These are phyloP conservation scores for Vachellia collinsii DNA, from an alignment of 306 rosid genomes.

Conservation along the genomic window DNA sequence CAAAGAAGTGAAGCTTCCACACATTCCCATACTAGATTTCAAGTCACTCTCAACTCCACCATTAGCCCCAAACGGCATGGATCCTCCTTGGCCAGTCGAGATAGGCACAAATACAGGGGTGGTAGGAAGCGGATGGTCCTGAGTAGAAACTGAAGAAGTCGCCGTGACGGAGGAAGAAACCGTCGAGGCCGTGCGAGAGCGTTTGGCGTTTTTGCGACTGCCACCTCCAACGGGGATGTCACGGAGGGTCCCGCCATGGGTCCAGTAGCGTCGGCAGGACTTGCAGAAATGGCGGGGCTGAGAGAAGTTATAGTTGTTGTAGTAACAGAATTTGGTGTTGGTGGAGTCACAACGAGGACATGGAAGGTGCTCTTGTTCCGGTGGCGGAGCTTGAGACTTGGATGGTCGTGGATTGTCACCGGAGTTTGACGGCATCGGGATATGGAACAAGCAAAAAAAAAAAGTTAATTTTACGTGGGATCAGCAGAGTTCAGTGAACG, in stretches of 20 bases:
- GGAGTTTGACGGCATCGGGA: slow-evolving; percentile 65
- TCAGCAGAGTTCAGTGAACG: not conserved
- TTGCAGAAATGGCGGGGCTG: slow-evolving; percentile 99
- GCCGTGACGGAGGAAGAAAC: slow-evolving; percentile 21
- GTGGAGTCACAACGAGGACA: slow-evolving; percentile 97
- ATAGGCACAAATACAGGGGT: slow-evolving; percentile 49
- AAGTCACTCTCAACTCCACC: slow-evolving; percentile 45
- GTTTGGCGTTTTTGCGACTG: slow-evolving; percentile 83
- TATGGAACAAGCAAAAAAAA: not conserved
- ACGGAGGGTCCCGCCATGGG: slow-evolving; percentile 95
- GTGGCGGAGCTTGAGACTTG: slow-evolving; percentile 51
- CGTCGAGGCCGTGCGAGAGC: slow-evolving; percentile 64
- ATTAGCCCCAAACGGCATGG: slow-evolving; percentile 41
- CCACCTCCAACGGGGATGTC: slow-evolving; percentile 98
- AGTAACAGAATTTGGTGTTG: slow-evolving; percentile 96
- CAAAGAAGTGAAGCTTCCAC: slow-evolving; percentile 82
- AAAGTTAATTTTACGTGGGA: not conserved
- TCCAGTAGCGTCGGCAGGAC: slow-evolving; percentile 99
- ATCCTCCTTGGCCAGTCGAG: slow-evolving; percentile 27
- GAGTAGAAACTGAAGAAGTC: slow-evolving; percentile 38
- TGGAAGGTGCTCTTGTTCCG: slow-evolving; percentile 90
- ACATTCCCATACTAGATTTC: slow-evolving; percentile 42
- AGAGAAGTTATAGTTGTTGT: slow-evolving; percentile 95
- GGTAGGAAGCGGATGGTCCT: slow-evolving; percentile 35
- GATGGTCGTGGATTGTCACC: slow-evolving; percentile 55